phyloP scores from a whole-genome alignment of 2,329 filamentous ascomycete genomes.

The Aspergillus bombycis region DNA sequence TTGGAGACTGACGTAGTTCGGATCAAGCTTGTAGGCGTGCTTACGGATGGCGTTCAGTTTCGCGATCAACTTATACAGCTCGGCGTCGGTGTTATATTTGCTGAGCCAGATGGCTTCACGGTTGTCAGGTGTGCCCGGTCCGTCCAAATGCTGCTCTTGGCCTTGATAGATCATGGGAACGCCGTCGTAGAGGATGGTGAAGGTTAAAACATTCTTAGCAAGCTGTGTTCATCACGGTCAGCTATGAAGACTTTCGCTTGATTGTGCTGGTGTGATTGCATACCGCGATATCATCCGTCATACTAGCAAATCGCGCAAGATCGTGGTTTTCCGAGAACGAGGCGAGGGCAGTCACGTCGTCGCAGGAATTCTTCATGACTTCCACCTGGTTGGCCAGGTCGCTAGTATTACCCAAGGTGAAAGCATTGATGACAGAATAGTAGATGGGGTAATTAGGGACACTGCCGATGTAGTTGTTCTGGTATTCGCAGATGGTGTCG shows the following conservation, averaged over 20 bases:
- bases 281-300: conserved; percentile 55
- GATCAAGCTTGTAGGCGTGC: conserved; percentile 38
- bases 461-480: conserved; percentile 42
- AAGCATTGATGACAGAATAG: conserved; percentile 35
- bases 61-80: conserved; percentile 38
- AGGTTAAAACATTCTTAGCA: conserved; percentile 64
- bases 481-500: conserved; percentile 44
- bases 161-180: conserved; percentile 67
- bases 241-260: too few relatives aligned
- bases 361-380: conserved; percentile 31
- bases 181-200: conserved; percentile 62
- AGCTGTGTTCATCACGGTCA: conserved; percentile 33
- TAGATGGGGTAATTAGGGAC: conserved; percentile 52
- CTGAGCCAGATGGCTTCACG: conserved; percentile 59
- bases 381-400: conserved; percentile 28
- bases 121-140: conserved; percentile 50
- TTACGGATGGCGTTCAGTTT: conserved; percentile 46
- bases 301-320: conserved; percentile 55
- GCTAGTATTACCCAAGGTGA: conserved; percentile 34
- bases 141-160: conserved; percentile 63
- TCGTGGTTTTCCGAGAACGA: conserved; percentile 65
- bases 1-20: conserved; percentile 41
- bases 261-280: not conserved
- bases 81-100: conserved; percentile 40
- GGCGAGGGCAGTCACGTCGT: conserved; percentile 51